These are phyloP conservation scores for Knoxdaviesia capensis DNA, from an alignment of 2,329 filamentous ascomycete species.

Conservation along the genomic window DNA sequence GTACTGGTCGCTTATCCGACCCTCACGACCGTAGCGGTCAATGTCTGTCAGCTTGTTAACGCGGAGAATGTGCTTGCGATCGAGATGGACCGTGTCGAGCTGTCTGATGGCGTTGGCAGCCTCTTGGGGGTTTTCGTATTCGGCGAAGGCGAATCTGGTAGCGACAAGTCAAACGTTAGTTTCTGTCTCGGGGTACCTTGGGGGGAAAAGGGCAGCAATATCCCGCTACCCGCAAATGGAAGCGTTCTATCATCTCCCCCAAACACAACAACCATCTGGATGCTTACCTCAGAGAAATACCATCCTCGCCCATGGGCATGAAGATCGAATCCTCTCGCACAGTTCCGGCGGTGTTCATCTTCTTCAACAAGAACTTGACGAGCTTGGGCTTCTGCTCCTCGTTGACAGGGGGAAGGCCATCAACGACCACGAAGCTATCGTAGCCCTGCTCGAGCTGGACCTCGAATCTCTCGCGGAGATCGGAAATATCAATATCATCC, in stretches of 20 bases:
- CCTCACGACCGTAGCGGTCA: constrained; percentile 87
- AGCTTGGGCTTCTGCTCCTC: constrained; percentile 88
- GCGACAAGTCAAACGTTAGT: no score
- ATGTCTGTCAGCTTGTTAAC: constrained; percentile 99
- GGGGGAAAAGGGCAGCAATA: no score
- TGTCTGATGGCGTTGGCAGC: constrained; percentile 76
- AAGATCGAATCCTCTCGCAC: constrained; percentile 72
- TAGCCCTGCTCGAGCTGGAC: constrained; percentile 90
- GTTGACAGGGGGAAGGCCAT: constrained; percentile 75
- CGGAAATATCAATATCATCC: constrained; percentile 86
- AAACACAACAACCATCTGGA: neutral
- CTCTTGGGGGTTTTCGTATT: constrained; percentile 81
- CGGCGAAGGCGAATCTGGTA: constrained; percentile 80
- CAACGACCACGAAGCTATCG: constrained; percentile 89
- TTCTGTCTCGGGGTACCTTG: no score
- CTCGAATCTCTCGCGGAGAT: constrained; percentile 86
- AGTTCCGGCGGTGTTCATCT: constrained; percentile 69
- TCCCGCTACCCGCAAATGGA: no score
- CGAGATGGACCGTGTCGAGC: constrained; percentile 69
- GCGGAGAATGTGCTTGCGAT: constrained; percentile 87
- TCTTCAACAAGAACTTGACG: constrained; percentile 88
- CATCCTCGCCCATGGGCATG: constrained; percentile 83
- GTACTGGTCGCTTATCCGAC: constrained; percentile 83
- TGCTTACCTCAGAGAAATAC: constrained; percentile 65
- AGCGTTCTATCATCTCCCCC: no score